Evolutionary conservation across 2,329 filamentous ascomycete genomes (phyloP), one percentile per base, ranked within the genome.

Genomic region (Orbilia oligospora): DNA sequence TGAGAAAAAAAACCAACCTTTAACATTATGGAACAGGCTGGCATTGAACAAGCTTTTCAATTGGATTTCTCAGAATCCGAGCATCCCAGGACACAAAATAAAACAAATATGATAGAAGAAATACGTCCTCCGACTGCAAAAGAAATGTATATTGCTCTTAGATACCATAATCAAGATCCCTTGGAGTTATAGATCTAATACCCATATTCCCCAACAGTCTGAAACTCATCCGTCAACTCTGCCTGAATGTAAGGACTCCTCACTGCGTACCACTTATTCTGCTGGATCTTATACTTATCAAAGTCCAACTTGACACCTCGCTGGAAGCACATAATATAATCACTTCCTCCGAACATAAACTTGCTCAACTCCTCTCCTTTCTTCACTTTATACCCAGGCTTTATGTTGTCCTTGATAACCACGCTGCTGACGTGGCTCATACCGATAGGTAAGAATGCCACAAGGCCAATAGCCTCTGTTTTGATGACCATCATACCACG

Each of bases 371-470:
- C 84, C 1, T 86, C 81, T 2, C 85, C 85, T 78, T 87, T 87
- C n/a, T 83, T 75, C 14, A 83, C 44, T 1, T 49, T 48, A 16
- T 80, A 51, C 10, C 79, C 81, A 1, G 71, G 66, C 12, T 77
- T 66, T 22, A 80, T 81, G 0, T 69, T 55, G 10, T 65, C 53
- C 8, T 82, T 83, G 16, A 85, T 49, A 22, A 83, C 82, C 1
- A 87, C 84, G 2, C 85, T 86, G 1, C 85, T 86, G 0, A 87
- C 84, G 33, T 85, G 83, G 3, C 84, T 85, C 85, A 86, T 87
- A 8, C 85, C 85, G 66, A 86, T 84, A 0, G 85, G 85, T 27
- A 87, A 66, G 18, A 87, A 82, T 0, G 84, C 86, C 4, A 86
- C 85, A 18, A 83, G 79, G 1, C 85, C 85, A 12, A 84, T 63